These are phyloP conservation scores for Rhizopogon roseolus DNA, from an alignment of 768 basidiomycete species.

Conservation along the genomic window DNA sequence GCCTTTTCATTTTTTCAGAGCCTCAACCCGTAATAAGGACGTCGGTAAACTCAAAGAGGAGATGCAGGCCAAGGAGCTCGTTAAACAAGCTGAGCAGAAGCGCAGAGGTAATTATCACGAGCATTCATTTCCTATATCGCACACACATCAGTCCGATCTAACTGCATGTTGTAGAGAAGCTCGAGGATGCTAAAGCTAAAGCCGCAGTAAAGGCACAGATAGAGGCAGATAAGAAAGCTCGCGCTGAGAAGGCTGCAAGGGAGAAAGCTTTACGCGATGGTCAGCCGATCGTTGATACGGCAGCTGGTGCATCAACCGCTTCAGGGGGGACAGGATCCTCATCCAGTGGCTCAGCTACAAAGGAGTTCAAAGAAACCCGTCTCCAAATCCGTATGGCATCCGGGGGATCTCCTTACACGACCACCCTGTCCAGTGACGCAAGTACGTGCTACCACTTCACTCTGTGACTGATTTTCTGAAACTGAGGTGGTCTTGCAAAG, in stretches of 20 bases:
- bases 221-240: constrained; percentile 85
- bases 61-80: constrained; percentile 67
- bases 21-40: constrained; percentile 42
- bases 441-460: constrained; percentile 41
- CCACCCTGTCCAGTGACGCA: constrained; percentile 73
- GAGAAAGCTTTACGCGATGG: constrained; percentile 94
- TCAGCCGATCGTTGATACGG: constrained; percentile 32
- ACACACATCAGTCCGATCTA: neutral
- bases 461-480: neutral
- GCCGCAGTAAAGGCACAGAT: constrained; percentile 92
- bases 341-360: constrained; percentile 45
- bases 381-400: constrained; percentile 85
- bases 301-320: constrained; percentile 27
- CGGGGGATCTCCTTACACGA: constrained; percentile 75
- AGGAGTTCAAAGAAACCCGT: constrained; percentile 82
- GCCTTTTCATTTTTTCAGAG: neutral
- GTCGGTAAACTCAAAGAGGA: constrained; percentile 70
- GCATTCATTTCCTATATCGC: too few relatives aligned
- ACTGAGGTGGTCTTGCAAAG: constrained; percentile 33
- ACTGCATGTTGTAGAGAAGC: constrained; percentile 58
- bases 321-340: constrained; percentile 30
- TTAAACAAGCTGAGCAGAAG: constrained; percentile 81
- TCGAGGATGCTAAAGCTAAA: constrained; percentile 80
- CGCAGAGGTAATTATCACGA: constrained; percentile 52
- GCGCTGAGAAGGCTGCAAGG: constrained; percentile 81